Base-by-base conservation (phyloP, 192 early-diverging fungal species). In the Oehlia diaphana region DNA sequence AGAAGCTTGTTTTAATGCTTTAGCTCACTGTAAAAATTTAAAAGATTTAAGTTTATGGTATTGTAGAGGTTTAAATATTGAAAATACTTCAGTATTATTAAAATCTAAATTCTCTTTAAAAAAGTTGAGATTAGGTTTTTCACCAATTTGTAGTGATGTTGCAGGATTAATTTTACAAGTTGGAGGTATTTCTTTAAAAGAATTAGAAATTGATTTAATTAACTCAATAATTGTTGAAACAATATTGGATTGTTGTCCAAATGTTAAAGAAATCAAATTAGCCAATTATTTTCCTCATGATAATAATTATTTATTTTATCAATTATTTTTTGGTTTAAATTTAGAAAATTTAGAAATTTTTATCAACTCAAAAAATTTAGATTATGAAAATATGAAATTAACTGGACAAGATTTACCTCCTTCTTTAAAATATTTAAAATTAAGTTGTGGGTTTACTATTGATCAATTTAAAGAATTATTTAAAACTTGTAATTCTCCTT, bases 371-470 rank as follows among this genome's bases (percentile, higher is more conserved):
- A 68, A 35, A 13, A 33, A 68, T 33, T 68, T 68, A 68, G 31
- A 19, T 33, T 68, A 35, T 67, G 62, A 63, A 67, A 7, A 67
- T 67, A 67, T 67, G 66, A 35, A 35, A 4, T 35, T 67, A 33
- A 35, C 31, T 16, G 66, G 66, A 67, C 31, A 16, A 67, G 66
- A 67, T 35, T 67, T 67, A 67, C 66, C 66, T 16, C 14, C 31
- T 16, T 19, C 66, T 67, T 67, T 67, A 35, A 33, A 67, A 67
- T 67, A 35, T 67, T 35, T 67, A 67, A 67, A 67, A 35, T 67
- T 67, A 39, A 26, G 10, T 12, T 67, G 66, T 67, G 66, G 66
- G 4, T 31, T 67, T 14, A 67, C 26, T 16, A 4, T 33, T 16
- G 31, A 35, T 33, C 66, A 67, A 67, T 67, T 67, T 7, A 33